Conservation (phyloP, 768 basidiomycete species). For the Asterophora lycoperdoides region DNA sequence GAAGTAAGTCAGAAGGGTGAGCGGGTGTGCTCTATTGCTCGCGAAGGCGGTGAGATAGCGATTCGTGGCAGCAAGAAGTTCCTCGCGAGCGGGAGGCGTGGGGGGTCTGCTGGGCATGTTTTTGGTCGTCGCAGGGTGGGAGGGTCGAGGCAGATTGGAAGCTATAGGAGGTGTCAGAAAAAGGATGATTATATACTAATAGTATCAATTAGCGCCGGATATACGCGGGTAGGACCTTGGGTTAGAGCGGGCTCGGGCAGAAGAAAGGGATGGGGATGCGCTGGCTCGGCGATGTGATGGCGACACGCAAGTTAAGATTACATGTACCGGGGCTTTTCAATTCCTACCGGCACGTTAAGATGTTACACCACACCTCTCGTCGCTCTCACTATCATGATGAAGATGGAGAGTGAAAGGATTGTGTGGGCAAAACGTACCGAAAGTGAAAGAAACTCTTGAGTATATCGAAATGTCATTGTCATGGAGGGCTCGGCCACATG, state of each 20-base stretch:
- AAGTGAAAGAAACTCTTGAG: no score
- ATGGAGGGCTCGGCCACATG: background rate
- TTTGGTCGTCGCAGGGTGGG: background rate
- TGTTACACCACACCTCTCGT: no score
- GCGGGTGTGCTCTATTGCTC: slow-evolving; percentile 26
- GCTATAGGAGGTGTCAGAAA: background rate
- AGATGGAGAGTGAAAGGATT: no score
- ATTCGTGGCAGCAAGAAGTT: slow-evolving; percentile 30
- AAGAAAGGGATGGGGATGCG: slow-evolving; percentile 21
- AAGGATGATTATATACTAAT: slow-evolving; percentile 20
- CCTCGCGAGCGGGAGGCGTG: slow-evolving; percentile 21
- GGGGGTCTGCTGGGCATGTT: slow-evolving; percentile 2
- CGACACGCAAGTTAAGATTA: slow-evolving; percentile 13
- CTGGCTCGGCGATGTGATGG: slow-evolving; percentile 13
- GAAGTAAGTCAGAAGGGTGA: slow-evolving; percentile 34
- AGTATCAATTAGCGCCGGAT: slow-evolving; percentile 7
- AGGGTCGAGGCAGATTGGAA: background rate
- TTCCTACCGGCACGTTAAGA: no score
- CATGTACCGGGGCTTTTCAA: no score
- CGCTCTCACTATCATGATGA: no score
- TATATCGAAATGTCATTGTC: background rate
- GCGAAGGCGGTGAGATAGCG: slow-evolving; percentile 36
- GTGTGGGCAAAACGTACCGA: no score
- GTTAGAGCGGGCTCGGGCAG: slow-evolving; percentile 31
- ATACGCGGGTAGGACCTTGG: background rate